Evolutionary conservation across 441 rosid species (phyloP).

Genomic region (Populus trichocarpa): DNA sequence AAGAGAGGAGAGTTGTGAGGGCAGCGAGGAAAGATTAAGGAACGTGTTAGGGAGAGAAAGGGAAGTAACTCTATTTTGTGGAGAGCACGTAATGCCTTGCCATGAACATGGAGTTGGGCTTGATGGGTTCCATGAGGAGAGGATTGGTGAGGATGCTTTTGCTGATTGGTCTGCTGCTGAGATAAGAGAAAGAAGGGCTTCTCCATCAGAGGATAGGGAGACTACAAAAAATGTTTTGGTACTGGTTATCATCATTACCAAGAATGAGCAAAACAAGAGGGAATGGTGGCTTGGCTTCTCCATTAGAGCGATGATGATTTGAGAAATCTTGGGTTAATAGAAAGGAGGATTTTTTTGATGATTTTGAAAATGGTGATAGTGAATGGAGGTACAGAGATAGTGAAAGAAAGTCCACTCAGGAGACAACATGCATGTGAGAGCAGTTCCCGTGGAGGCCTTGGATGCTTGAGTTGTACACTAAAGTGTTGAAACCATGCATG

Average conservation of each 20-base stretch:
- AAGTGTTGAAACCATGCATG: conserved; percentile 45
- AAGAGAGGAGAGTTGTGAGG: conserved; percentile 67
- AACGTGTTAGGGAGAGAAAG: conserved; percentile 72
- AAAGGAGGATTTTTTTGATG: neutral
- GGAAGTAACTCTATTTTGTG: conserved; percentile 73
- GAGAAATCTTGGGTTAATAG: neutral
- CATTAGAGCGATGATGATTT: conserved; percentile 20
- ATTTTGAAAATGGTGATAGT: conserved; percentile 4
- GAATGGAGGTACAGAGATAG: neutral
- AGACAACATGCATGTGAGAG: conserved; percentile 68
- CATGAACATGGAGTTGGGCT: conserved; percentile 82
- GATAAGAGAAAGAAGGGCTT: conserved; percentile 66
- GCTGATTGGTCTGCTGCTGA: conserved; percentile 43
- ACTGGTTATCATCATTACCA: conserved; percentile 29
- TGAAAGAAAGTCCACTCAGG: conserved; percentile 44
- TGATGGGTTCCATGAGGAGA: conserved; percentile 81
- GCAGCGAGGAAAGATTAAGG: conserved; percentile 77
- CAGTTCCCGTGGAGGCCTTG: conserved; percentile 22
- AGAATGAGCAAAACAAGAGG: conserved; percentile 29
- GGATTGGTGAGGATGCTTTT: conserved; percentile 46
- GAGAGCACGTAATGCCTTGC: conserved; percentile 86
- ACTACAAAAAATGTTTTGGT: conserved; percentile 25
- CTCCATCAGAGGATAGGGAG: conserved; percentile 73
- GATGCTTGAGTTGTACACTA: conserved; percentile 59
- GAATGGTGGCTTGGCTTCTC: conserved; percentile 31